These are phyloP conservation scores for Lippia alba DNA, from an alignment of 305 asterid genomes.

Conservation along the genomic window DNA sequence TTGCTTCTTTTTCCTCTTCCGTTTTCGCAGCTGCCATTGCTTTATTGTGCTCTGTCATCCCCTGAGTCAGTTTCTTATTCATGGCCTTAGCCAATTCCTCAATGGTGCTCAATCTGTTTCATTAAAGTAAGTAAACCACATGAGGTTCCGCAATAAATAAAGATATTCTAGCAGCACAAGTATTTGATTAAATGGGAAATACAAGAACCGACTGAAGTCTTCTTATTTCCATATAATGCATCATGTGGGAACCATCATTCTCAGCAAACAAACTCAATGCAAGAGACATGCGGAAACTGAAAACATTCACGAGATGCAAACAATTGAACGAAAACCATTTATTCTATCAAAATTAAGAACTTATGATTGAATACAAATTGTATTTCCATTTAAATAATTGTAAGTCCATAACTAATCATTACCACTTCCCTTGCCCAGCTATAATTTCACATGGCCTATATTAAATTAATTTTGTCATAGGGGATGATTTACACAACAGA, in stretches of 20 bases:
- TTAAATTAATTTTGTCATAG: too few relatives aligned
- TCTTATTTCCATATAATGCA: conserved; percentile 3
- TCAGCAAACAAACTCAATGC: neutral
- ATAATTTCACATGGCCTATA: too few relatives aligned
- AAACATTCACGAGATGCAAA: neutral
- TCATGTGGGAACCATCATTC: conserved; percentile 1
- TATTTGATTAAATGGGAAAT: neutral
- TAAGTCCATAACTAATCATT: too few relatives aligned
- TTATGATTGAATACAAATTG: too few relatives aligned
- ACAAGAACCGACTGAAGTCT: neutral
- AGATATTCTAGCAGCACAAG: conserved; percentile 11
- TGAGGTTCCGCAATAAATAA: conserved; percentile 8
- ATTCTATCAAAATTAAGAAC: neutral
- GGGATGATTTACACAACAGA: too few relatives aligned
- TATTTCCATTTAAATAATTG: too few relatives aligned
- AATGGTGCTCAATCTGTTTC: conserved; percentile 73
- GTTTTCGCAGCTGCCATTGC: conserved; percentile 90
- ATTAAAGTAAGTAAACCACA: conserved; percentile 34
- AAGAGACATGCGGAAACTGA: neutral
- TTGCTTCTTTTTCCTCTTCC: conserved; percentile 74
- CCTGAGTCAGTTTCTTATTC: conserved; percentile 93
- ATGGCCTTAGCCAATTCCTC: conserved; percentile 82
- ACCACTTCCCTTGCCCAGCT: too few relatives aligned
- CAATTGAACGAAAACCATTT: neutral
- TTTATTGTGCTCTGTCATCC: conserved; percentile 95